phyloP scores from a whole-genome alignment of 169 alveolate genomes.

The Miamiensis avidus region DNA sequence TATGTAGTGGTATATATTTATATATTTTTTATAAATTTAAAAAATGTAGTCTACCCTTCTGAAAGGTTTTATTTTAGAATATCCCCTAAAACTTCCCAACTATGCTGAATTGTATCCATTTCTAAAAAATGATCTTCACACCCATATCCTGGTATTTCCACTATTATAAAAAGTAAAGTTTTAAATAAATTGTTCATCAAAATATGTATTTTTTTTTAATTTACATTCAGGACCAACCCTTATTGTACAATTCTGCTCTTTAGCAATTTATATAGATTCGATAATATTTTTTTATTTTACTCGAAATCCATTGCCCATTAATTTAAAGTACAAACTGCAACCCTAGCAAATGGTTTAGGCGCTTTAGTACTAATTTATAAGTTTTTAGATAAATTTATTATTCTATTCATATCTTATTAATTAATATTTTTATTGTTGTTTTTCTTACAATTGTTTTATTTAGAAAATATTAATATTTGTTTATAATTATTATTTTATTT shows the following conservation, averaged over 20 bases:
- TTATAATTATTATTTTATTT: no score
- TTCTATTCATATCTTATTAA: background rate
- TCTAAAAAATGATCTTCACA: slow-evolving; percentile 92
- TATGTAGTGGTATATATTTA: no score
- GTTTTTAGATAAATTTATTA: background rate
- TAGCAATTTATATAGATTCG: slow-evolving; percentile 59
- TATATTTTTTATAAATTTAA: background rate
- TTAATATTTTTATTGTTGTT: no score
- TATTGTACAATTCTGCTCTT: slow-evolving; percentile 54
- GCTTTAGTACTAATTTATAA: background rate
- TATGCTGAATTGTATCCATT: slow-evolving; percentile 82
- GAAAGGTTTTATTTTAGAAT: slow-evolving; percentile 57
- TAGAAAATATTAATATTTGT: no score
- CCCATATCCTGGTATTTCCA: slow-evolving; percentile 77
- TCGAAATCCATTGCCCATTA: slow-evolving; percentile 80
- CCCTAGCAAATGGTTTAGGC: slow-evolving; percentile 7
- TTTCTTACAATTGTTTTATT: no score
- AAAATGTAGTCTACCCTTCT: slow-evolving; percentile 2
- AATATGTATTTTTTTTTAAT: no score
- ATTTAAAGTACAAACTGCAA: slow-evolving; percentile 61
- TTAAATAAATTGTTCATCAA: no score
- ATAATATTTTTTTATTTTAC: slow-evolving; percentile 62
- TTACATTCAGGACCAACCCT: slow-evolving; percentile 73
- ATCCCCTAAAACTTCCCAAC: slow-evolving; percentile 79
- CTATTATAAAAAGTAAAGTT: background rate